Percentiles rank a stretch among this genome's conserved stretches.
Conservation (phyloP, 1,284 basidiomycete genomes). For the Rhodotorula sp. region DNA sequence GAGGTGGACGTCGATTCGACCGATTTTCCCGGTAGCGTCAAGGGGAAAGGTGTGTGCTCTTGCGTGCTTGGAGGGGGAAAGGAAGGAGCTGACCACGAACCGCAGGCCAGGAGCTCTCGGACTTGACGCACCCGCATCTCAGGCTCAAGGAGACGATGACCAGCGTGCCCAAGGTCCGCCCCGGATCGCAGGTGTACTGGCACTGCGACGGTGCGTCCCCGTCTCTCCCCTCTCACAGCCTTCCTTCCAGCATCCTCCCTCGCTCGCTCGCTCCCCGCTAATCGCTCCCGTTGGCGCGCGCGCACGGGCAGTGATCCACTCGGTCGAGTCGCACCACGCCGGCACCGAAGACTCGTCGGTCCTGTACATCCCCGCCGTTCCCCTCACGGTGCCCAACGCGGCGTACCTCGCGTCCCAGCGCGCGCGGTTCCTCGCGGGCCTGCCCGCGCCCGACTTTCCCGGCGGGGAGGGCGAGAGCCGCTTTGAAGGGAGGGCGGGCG, state of each 20-base stretch:
- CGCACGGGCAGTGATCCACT: slow-evolving; percentile 57
- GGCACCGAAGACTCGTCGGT: slow-evolving; percentile 70
- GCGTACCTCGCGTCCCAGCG: slow-evolving; percentile 66
- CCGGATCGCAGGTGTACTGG: slow-evolving; percentile 70
- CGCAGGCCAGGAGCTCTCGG: slow-evolving; percentile 53
- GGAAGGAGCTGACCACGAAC: background rate
- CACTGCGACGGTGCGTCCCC: slow-evolving; percentile 62
- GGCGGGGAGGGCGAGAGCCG: slow-evolving; percentile 68
- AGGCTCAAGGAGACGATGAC: slow-evolving; percentile 68
- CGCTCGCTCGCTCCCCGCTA: background rate
- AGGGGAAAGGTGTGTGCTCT: slow-evolving; percentile 47
- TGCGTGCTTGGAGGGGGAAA: background rate
- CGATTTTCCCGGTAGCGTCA: slow-evolving; percentile 61
- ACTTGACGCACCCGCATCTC: slow-evolving; percentile 70
- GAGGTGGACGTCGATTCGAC: slow-evolving; percentile 60
- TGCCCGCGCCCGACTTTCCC: slow-evolving; percentile 73
- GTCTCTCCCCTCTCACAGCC: background rate
- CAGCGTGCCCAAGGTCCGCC: slow-evolving; percentile 62
- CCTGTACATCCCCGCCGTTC: slow-evolving; percentile 76
- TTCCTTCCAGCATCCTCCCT: no score
- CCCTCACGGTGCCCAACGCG: slow-evolving; percentile 66
- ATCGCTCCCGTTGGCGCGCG: background rate
- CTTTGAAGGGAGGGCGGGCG: slow-evolving; percentile 59
- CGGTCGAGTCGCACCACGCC: slow-evolving; percentile 65
- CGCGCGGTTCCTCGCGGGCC: slow-evolving; percentile 59